These are phyloP conservation scores for Prunella vulgaris DNA, from an alignment of 257 asterid species.

Conservation along the genomic window DNA sequence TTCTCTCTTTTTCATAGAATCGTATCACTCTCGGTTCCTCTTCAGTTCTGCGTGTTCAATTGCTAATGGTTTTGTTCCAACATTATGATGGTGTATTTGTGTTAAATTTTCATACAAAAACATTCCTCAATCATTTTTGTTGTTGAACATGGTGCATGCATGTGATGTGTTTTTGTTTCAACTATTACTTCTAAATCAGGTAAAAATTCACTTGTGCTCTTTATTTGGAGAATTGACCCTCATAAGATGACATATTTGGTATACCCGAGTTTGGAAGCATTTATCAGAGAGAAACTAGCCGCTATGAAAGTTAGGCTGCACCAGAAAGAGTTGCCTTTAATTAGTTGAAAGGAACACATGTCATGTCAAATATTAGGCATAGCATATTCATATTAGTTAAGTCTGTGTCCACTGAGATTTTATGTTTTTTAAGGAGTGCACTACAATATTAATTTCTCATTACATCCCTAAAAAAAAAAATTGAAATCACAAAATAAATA, in stretches of 20 bases:
- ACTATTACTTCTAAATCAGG: not conserved
- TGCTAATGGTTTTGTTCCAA: not conserved
- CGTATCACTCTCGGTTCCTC: not conserved
- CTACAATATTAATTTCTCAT: too few relatives aligned
- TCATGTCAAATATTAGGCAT: not conserved
- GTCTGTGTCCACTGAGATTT: too few relatives aligned
- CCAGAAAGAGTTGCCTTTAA: slow-evolving; percentile 24
- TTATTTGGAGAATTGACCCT: not conserved
- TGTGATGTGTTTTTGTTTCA: not conserved
- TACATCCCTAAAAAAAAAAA: too few relatives aligned
- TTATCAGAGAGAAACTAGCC: slow-evolving; percentile 7
- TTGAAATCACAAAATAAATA: too few relatives aligned
- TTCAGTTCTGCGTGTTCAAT: not conserved
- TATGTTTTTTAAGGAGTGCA: too few relatives aligned
- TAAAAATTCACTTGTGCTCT: not conserved
- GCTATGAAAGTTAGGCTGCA: slow-evolving; percentile 20
- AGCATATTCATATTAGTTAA: slow-evolving; percentile 6
- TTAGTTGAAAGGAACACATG: slow-evolving; percentile 22
- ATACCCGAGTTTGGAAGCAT: slow-evolving; percentile 13
- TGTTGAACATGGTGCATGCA: not conserved
- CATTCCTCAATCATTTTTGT: not conserved
- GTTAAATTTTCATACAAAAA: too few relatives aligned
- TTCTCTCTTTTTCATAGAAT: not conserved
- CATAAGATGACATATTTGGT: not conserved
- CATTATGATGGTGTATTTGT: not conserved